Conservation (phyloP, 2,329 filamentous ascomycete species). For the Fusarium sp. region DNA sequence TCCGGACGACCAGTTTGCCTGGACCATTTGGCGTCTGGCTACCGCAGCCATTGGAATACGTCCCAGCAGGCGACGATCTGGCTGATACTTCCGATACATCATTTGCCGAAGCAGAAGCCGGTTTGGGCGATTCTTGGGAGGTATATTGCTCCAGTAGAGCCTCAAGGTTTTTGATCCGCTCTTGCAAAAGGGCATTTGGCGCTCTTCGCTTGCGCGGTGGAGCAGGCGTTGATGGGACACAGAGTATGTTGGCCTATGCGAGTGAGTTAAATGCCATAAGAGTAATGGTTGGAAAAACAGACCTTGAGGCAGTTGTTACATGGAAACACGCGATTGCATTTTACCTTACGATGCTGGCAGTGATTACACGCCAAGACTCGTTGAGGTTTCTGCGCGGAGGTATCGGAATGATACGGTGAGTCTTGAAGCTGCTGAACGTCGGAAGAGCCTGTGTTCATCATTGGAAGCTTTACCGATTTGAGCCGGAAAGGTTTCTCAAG, state of each 20-base stretch:
- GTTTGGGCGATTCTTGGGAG: neutral
- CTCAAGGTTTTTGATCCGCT: conserved; percentile 14
- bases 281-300: rapidly evolving
- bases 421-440: neutral
- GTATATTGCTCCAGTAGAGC: conserved; percentile 9
- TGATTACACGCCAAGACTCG: conserved; percentile 18
- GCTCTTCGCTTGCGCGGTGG: conserved; percentile 16
- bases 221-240: conserved; percentile 10
- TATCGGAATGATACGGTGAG: conserved; percentile 12
- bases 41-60: neutral
- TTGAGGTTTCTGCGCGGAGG: neutral
- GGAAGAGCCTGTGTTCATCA: neutral
- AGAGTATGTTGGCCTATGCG: neutral
- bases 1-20: conserved; percentile 8
- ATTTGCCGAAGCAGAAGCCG: neutral
- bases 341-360: conserved; percentile 22
- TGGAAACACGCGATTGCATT: conserved; percentile 20
- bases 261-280: too few species aligned
- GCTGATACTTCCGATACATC: neutral
- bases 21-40: neutral
- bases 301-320: conserved; percentile 13
- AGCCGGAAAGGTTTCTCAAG: neutral
- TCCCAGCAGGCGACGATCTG: neutral
- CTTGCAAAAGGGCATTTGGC: conserved; percentile 5
- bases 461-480: neutral